Percentiles rank a stretch among this genome's conserved stretches.
phyloP scores from a whole-genome alignment of 179 eudicot genomes.

The Amaranthus tricolor region DNA sequence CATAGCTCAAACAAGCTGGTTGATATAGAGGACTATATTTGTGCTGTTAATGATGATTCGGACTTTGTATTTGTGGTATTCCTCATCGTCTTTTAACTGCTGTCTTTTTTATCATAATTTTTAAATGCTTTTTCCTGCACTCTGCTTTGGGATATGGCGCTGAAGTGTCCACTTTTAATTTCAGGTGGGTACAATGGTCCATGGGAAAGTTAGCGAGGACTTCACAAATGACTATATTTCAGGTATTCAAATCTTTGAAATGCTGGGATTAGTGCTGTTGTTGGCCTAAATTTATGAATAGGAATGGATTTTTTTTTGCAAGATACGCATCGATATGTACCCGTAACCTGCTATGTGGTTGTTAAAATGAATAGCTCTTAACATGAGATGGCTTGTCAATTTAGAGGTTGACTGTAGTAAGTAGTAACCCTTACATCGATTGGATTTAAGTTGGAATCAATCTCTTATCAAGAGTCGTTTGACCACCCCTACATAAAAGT shows the following conservation, averaged over 20 bases:
- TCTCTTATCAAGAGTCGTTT: no score
- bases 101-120: not conserved
- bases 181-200: conserved; percentile 30
- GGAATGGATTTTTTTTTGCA: not conserved
- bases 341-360: no score
- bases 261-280: not conserved
- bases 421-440: not conserved
- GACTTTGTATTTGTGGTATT: conserved; percentile 29
- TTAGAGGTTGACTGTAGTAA: not conserved
- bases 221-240: conserved; percentile 28
- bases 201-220: conserved; percentile 26
- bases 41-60: conserved; percentile 18
- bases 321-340: not conserved
- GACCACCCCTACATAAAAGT: no score
- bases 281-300: not conserved
- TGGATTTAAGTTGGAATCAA: no score
- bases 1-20: conserved; percentile 27
- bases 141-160: not conserved
- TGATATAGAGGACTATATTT: conserved; percentile 28
- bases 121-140: no score
- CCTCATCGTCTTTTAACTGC: not conserved
- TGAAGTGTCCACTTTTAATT: conserved; percentile 5
- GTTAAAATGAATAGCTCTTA: not conserved
- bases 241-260: conserved; percentile 19
- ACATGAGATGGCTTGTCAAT: not conserved